A percentile compares a stretch with the other conserved stretches of the same genome.
Evolutionary conservation across 2,329 filamentous ascomycete species (phyloP).

Genomic region (Aspergillus calidoustus): DNA sequence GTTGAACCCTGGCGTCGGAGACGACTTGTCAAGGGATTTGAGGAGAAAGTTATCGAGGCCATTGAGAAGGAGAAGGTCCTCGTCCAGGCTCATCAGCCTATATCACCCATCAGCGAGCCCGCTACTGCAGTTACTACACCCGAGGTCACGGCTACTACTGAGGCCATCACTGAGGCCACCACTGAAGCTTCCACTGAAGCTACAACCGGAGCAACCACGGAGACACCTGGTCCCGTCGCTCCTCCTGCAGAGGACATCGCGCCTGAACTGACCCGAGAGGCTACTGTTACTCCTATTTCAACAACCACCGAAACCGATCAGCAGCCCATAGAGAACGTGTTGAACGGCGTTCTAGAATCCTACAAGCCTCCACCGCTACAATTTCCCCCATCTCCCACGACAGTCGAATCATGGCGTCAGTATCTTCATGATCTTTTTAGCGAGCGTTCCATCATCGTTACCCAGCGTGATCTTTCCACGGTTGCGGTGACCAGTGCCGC

Average conservation of each 20-base stretch:
- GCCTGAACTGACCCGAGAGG: slow-evolving; percentile 5
- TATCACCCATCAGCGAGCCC: slow-evolving; percentile 6
- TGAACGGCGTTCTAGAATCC: slow-evolving; percentile 20
- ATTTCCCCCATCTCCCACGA: slow-evolving; percentile 31
- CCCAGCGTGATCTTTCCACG: slow-evolving; percentile 72
- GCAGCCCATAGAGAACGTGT: slow-evolving; percentile 3
- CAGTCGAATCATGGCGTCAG: slow-evolving; percentile 53
- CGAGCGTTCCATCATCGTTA: slow-evolving; percentile 65
- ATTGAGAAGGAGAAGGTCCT: slow-evolving; percentile 69
- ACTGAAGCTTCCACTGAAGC: not conserved
- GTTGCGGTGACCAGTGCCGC: slow-evolving; percentile 69
- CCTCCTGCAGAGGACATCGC: slow-evolving; percentile 4
- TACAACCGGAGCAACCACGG: not conserved
- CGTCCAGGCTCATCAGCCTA: slow-evolving; percentile 18
- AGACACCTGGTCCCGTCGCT: not conserved
- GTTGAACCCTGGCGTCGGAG: slow-evolving; percentile 90
- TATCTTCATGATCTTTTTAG: slow-evolving; percentile 65
- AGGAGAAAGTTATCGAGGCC: slow-evolving; percentile 73
- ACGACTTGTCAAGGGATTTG: slow-evolving; percentile 80
- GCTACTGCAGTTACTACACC: not conserved
- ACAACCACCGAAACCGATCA: not conserved
- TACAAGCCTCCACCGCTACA: slow-evolving; percentile 31
- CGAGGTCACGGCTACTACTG: not conserved
- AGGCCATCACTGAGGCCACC: not conserved
- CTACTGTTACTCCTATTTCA: not conserved